Conservation (phyloP, 352 stramenopile genomes). For the Pythium phragmitis region DNA sequence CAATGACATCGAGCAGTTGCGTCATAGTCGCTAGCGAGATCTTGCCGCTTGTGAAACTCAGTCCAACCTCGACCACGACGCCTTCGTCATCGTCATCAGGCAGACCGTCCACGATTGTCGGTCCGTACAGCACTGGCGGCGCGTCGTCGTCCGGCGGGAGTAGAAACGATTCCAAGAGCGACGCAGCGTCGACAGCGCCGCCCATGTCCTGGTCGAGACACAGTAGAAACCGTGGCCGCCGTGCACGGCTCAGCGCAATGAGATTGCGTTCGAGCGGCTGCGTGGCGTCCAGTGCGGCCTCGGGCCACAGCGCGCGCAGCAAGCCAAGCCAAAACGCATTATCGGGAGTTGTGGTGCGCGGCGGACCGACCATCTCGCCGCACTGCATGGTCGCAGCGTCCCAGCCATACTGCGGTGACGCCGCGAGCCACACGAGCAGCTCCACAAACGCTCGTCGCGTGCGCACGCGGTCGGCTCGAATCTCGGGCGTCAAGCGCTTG, state of each 20-base stretch:
- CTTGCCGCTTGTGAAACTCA: conserved; percentile 10
- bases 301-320: conserved; percentile 1
- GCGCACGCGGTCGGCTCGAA: neutral
- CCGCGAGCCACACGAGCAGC: conserved; percentile 15
- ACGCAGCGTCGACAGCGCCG: neutral
- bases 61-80: conserved; percentile 12
- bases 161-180: conserved; percentile 2
- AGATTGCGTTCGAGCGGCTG: conserved; percentile 8
- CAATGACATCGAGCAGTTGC: conserved; percentile 8
- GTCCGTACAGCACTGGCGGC: conserved; percentile 1
- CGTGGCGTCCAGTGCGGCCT: neutral
- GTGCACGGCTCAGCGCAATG: conserved; percentile 2
- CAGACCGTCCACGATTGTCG: neutral
- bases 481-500: neutral
- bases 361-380: conserved; percentile 4
- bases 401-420: neutral
- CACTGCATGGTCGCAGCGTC: conserved; percentile 10
- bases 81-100: conserved; percentile 1
- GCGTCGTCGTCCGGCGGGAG: conserved; percentile 1
- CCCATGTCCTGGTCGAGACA: conserved; percentile 8
- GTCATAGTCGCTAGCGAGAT: conserved; percentile 10
- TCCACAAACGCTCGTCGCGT: conserved; percentile 8
- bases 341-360: neutral
- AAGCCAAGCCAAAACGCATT: conserved; percentile 8
- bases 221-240: conserved; percentile 5